Base-by-base conservation (phyloP, 2,329 filamentous ascomycete species). In the Diaporthe vexans region DNA sequence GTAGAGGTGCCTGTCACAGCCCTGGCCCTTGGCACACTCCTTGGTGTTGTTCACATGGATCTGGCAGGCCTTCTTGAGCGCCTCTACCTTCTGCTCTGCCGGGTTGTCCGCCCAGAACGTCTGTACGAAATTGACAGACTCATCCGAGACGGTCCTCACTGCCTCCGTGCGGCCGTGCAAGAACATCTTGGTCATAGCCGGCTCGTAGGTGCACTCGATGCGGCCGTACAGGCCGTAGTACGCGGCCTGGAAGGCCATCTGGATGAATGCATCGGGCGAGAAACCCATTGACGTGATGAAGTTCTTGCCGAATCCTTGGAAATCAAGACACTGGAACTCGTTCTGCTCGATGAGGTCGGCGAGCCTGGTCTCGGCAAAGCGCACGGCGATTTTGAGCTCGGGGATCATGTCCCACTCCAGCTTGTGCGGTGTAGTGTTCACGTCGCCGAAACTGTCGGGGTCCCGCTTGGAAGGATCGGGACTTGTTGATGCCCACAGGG, bases 201-300 rank as follows among this genome's bases (percentile, higher is more conserved):
- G 97, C 83, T 99, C 97, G 82, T 99, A 99, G 0, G 95, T 97
- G 81, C 95, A 97, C 83, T 98, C 97, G 1, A 98, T 91, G 6
- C 95, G 92, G 4, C 97, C 97, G 79, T 98, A 99, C 10, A 99
- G 89, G 2, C 97, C 97, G 80, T 98, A 99, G 86, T 99, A 98
- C 1, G 97, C 96, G 6, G 96, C 96, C 83, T 99, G 97, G 86
- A 98, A 98, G 0, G 97, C 97, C 96, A 99, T 98, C 83, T 99
- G 97, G 26, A 99, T 94, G 81, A 98, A 99, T 0, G 97, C 97
- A 82, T 98, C 97, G 0, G 97, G 96, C 0, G 96, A 98, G 84
- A 98, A 97, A 10, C 96, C 96, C 92, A 97, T 97, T 0, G 94
- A 95, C 0, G 95, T 98, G 84, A 99, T 98, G 81, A 98, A 98